Base-by-base conservation (phyloP, 768 basidiomycete species). In the Chalciporus chontae region DNA sequence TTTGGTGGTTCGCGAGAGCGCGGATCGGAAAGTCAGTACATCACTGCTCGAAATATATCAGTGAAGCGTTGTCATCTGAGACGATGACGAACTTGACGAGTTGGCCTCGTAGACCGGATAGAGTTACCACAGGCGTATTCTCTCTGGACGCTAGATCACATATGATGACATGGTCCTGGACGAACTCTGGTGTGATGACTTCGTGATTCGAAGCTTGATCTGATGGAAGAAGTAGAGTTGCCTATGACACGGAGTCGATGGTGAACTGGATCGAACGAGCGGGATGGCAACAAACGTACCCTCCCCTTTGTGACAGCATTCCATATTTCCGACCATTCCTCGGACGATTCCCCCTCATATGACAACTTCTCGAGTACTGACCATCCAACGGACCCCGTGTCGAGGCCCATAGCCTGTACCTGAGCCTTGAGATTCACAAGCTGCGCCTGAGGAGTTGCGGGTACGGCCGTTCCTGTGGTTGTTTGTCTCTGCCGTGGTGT, bases 141-240 rank as follows among this genome's bases (percentile, higher is more conserved):
- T 73, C 71, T 39, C 59, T 63, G 19, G 74, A 69, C 1, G 77
- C 70, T 14, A 73, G 73, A 45, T 88, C 81, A 57, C 77, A 83
- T 27, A 92, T 74, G 26, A 81, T 71, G 48, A 95, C 67, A 63
- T 99, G 95, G 60, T 96, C 93, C 62, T 80, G 83, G 26, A 96
- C 71, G 49, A 94, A 83, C 3, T 91, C 86, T 0, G 82, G 69
- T 0, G 86, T 87, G 45, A 92, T 75, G 43, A 73, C 73, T 15
- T 81, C 77, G 17, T 77, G 72, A 13, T 74, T 65, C 3, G 78
- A 71, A 6, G 71, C 62, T 40, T 77, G 73, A 43, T 89, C 86
- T 2, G 81, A 65, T 1, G 94, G 94, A 1, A 97, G 74, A 14
- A 97, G 71, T 10, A 99, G 63, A 0, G 87, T 85, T 3, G 88